Conservation (phyloP, 495 filamentous ascomycete species). For the Tuber umbilicatum region DNA sequence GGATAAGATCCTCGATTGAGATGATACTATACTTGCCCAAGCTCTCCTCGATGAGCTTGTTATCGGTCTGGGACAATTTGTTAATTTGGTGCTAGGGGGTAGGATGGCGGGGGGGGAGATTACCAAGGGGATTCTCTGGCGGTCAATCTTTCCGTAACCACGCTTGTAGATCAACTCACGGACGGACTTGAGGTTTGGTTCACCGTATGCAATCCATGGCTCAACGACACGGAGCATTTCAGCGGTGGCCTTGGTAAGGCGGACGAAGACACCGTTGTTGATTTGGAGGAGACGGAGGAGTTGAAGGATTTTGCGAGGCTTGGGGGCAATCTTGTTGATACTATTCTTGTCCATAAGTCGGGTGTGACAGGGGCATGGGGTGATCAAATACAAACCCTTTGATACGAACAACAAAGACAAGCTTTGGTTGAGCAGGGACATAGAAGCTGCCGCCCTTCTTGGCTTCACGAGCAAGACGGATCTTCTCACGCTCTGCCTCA, state of each 20-base stretch:
- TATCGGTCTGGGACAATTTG: constrained; percentile 60
- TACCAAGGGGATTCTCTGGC: constrained; percentile 79
- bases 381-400: constrained; percentile 63
- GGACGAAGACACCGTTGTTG: constrained; percentile 99
- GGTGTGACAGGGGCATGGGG: neutral
- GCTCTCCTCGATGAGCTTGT: constrained; percentile 90
- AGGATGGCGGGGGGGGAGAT: neutral
- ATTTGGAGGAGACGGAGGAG: constrained; percentile 98
- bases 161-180: constrained; percentile 99
- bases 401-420: constrained; percentile 98
- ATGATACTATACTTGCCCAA: constrained; percentile 98
- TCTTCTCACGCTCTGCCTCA: constrained; percentile 94
- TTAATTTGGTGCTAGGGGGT: neutral
- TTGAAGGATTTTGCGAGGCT: constrained; percentile 99
- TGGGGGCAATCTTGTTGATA: constrained; percentile 99
- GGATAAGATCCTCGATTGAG: constrained; percentile 98
- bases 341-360: constrained; percentile 45
- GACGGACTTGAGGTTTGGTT: constrained; percentile 97
- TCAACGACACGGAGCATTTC: constrained; percentile 98
- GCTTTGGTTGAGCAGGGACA: constrained; percentile 86
- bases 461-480: constrained; percentile 78
- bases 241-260: constrained; percentile 91
- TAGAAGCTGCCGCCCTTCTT: constrained; percentile 91
- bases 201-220: constrained; percentile 97
- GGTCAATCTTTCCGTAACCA: constrained; percentile 94